Evolutionary conservation across 202 grass and related monocot genomes (phyloP), one percentile per base, ranked within the genome.

Genomic region (Hordeum pubiflorum): DNA sequence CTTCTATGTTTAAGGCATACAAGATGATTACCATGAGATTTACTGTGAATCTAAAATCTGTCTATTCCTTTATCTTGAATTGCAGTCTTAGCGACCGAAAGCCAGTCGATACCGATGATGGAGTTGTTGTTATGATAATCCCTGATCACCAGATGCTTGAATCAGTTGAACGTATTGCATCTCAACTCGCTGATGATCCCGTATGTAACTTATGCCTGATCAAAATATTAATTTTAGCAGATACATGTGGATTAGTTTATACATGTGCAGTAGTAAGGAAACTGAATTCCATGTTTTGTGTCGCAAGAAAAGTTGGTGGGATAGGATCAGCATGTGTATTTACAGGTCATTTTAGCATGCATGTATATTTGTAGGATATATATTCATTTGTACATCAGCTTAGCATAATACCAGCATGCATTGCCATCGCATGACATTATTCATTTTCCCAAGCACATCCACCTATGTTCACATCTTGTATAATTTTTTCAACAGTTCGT

Each of bases 81-180:
- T 78, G 82, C 86, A 98, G 95, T 78, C 86, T 98, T 72, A 87
- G 95, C 15, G 92, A 98, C 22, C 76, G 95, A 64, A 98, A 93
- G 17, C 92, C 92, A 65, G 90, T 98, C 34, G 86, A 84, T 46
- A 27, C 75, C 67, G 95, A 94, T 24, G 95, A 98, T 86, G 92
- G 88, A 77, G 76, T 93, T 44, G 85, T 92, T 40, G 90, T 95
- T 77, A 98, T 95, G 96, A 84, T 98, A 68, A 94, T 98, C 58
- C 96, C 92, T 75, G 96, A 95, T 78, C 93, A 95, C 83, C 96
- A 98, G 39, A 98, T 98, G 96, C 79, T 95, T 50, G 96, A 95
- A 80, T 82, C 93, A 58, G 92, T 98, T 69, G 88, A 93, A 81
- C 78, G 79, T 43, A 93, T 95, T 23, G 61, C 92, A 72, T 86